Percentiles rank a stretch among this genome's conserved stretches.
phyloP scores from a whole-genome alignment of 2,329 filamentous ascomycete genomes.

The Cladosporium sp. region DNA sequence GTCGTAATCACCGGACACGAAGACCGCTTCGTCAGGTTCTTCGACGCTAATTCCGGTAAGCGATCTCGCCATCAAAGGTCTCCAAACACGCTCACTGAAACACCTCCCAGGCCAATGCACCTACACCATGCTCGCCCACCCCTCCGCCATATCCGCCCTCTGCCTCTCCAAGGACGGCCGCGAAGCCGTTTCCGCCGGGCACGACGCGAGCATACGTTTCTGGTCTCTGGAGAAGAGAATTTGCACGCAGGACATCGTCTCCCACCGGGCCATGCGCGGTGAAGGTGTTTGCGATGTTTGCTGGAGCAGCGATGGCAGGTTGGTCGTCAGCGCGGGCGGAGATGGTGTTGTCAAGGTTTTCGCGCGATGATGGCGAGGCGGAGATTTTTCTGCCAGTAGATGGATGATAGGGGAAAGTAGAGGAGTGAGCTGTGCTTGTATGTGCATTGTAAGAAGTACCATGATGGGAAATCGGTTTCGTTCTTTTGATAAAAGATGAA shows the following conservation, averaged over 20 bases:
- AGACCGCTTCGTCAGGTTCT: conserved; percentile 93
- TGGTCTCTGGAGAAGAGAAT: conserved; percentile 95
- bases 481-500: no score
- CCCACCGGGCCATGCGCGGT: conserved; percentile 88
- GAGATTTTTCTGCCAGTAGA: neutral
- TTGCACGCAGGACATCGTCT: conserved; percentile 93
- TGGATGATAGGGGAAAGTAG: no score
- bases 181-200: conserved; percentile 91
- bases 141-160: conserved; percentile 84
- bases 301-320: conserved; percentile 92
- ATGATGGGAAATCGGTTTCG: no score
- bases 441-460: no score
- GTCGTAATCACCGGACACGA: conserved; percentile 96
- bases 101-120: conserved; percentile 80
- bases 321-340: conserved; percentile 90
- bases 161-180: conserved; percentile 89
- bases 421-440: no score
- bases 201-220: conserved; percentile 92
- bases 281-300: conserved; percentile 93
- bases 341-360: conserved; percentile 97
- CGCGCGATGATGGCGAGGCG: conserved; percentile 25
- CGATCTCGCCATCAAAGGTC: neutral
- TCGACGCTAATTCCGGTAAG: conserved; percentile 96
- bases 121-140: conserved; percentile 97
- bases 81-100: conserved; percentile 1